phyloP scores from a whole-genome alignment of 2,329 filamentous ascomycete genomes.

The Tolypocladium tundrense region DNA sequence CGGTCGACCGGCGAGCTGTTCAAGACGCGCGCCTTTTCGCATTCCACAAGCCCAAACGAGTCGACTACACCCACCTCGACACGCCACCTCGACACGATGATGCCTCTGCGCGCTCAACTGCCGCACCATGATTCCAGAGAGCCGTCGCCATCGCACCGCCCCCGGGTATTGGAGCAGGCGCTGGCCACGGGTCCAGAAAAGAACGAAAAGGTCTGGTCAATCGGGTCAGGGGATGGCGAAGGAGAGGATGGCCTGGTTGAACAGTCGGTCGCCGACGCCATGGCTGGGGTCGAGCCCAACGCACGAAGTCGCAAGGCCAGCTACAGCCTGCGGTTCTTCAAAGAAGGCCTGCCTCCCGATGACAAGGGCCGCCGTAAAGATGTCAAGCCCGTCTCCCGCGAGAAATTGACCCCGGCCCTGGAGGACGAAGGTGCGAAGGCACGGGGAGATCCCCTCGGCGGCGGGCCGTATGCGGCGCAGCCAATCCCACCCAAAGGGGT shows the following conservation, averaged over 20 bases:
- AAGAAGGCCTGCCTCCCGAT: slow-evolving; percentile 50
- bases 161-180: slow-evolving; percentile 31
- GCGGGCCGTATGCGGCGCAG: neutral
- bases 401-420: slow-evolving; percentile 28
- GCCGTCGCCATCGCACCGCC: slow-evolving; percentile 15
- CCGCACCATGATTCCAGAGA: slow-evolving; percentile 6
- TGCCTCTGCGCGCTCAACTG: slow-evolving; percentile 4
- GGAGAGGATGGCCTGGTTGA: slow-evolving; percentile 49
- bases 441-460: neutral
- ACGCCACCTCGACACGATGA: slow-evolving; percentile 8
- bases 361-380: slow-evolving; percentile 47
- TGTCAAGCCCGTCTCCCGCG: slow-evolving; percentile 22
- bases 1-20: slow-evolving; percentile 13
- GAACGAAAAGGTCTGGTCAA: slow-evolving; percentile 55
- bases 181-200: slow-evolving; percentile 41
- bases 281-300: slow-evolving; percentile 51
- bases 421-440: slow-evolving; percentile 16
- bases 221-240: slow-evolving; percentile 39
- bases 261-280: slow-evolving; percentile 52
- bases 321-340: slow-evolving; percentile 57
- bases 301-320: slow-evolving; percentile 58
- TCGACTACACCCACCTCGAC: slow-evolving; percentile 11
- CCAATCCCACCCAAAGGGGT: neutral
- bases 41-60: slow-evolving; percentile 17
- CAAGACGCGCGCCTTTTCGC: slow-evolving; percentile 13